Evolutionary conservation across 352 stramenopile species (phyloP), one percentile per base, ranked within the genome.

Genomic region (Phytophthora litchii): DNA sequence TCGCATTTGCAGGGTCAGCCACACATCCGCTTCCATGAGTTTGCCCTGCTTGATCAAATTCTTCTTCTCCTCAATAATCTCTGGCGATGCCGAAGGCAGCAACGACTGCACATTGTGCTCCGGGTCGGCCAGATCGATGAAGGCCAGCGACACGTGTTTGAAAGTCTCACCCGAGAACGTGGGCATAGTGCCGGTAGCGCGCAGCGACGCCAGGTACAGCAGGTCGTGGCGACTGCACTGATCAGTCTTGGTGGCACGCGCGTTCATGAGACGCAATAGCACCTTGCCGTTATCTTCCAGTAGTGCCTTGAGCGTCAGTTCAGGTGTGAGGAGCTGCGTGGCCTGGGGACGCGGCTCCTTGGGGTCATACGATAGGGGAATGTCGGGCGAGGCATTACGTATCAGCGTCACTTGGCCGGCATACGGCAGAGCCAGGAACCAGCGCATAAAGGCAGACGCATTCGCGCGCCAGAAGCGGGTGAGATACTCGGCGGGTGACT

Each of bases 161-260:
- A 94, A 91, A 17, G 85, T 88, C 44, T 90, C 78, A 16, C 79
- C 85, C n/a, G 85, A 94, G 70, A 94, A 94, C 35, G 78, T 91
- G 17, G 85, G 85, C 85, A 94, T 94, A n/a, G 67, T 84, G 38
- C 70, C 77, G 17, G 76, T 63, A 6, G 72, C 50, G 21, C 83
- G 83, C 19, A 94, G 61, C 10, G 80, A 78, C 25, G 54, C 65
- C 54, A 94, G 57, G 57, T 92, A 94, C 37, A 88, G 38, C 21
- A 92, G 66, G 23, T 94, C 85, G 41, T 92, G 80, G 45, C 79
- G 83, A 16, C 78, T 85, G 69, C 83, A 92, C 59, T 92, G 81
- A 20, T 92, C 81, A 2, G 57, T 38, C 20, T 83, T 82, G 17
- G 77, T 85, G 31, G 81, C 85, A 14, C 85, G 83, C 19, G 83